Percentiles rank a stretch among this genome's conserved stretches.
phyloP scores from a whole-genome alignment of 345 rosid species.

The Aquilaria sinensis region DNA sequence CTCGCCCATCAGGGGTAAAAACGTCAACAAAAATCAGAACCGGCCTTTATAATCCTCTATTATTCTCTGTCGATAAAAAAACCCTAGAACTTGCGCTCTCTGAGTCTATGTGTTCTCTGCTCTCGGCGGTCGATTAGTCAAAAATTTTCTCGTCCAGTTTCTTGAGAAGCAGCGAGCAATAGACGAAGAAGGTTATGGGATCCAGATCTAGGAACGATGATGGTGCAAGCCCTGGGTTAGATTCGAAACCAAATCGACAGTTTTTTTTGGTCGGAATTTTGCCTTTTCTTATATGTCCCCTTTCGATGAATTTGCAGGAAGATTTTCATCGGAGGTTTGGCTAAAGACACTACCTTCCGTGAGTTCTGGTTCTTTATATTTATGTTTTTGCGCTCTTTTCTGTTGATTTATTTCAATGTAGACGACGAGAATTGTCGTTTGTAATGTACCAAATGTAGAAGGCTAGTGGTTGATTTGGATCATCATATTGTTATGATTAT shows the following conservation, averaged over 20 bases:
- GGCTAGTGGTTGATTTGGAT: background rate
- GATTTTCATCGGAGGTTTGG: conserved; percentile 83
- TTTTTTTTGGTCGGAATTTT: too few species aligned
- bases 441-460: background rate
- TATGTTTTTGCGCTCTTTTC: background rate
- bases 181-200: conserved; percentile 33
- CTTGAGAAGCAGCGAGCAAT: background rate
- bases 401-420: background rate
- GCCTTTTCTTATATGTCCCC: background rate
- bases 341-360: conserved; percentile 67
- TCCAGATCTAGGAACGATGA: conserved; percentile 52
- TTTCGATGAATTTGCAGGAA: conserved; percentile 40
- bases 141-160: background rate
- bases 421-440: background rate
- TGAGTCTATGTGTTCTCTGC: too few species aligned
- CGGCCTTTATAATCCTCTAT: too few species aligned
- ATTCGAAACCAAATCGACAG: background rate
- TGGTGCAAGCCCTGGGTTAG: conserved; percentile 80
- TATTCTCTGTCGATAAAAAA: too few species aligned
- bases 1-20: too few species aligned
- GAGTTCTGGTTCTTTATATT: conserved; percentile 4
- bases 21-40: too few species aligned
- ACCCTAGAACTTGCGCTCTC: too few species aligned
- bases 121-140: too few species aligned
- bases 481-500: background rate